Percentiles rank a stretch among this genome's conserved stretches.
phyloP scores from a whole-genome alignment of 176 grass and related monocot genomes.

The Avena eriantha region DNA sequence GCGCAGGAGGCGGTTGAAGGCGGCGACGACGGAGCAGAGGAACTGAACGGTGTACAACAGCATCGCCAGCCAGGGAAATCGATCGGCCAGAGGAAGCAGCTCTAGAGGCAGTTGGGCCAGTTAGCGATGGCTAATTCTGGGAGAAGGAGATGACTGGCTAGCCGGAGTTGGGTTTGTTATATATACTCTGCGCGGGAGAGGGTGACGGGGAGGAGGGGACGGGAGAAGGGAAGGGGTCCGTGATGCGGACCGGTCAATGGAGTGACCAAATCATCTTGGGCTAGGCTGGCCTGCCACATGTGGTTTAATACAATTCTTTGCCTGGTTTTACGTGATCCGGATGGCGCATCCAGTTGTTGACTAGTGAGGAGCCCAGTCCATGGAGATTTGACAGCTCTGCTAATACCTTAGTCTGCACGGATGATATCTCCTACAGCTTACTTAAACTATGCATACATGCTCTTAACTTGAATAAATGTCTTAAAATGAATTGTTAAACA shows the following conservation, averaged over 20 bases:
- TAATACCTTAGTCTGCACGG: not conserved
- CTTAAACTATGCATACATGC: not conserved
- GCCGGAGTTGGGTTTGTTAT: slow-evolving; percentile 35
- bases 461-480: not conserved
- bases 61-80: not conserved
- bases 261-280: slow-evolving; percentile 49
- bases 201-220: not conserved
- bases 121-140: not conserved
- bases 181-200: not conserved
- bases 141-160: slow-evolving; percentile 13
- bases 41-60: slow-evolving; percentile 37
- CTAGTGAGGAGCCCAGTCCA: slow-evolving; percentile 1
- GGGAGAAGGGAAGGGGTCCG: not conserved
- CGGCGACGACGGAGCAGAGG: slow-evolving; percentile 37
- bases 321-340: slow-evolving; percentile 43
- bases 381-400: slow-evolving; percentile 4
- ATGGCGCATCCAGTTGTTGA: slow-evolving; percentile 41
- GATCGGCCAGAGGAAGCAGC: not conserved
- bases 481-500: not conserved
- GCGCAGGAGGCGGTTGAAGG: slow-evolving; percentile 26
- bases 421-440: not conserved
- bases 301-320: not conserved
- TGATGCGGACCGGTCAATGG: slow-evolving; percentile 44
- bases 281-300: slow-evolving; percentile 33
- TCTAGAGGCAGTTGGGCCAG: too few relatives aligned